Conservation (phyloP, 1,284 basidiomycete species). For the Cryptococcus jaspeensis region DNA sequence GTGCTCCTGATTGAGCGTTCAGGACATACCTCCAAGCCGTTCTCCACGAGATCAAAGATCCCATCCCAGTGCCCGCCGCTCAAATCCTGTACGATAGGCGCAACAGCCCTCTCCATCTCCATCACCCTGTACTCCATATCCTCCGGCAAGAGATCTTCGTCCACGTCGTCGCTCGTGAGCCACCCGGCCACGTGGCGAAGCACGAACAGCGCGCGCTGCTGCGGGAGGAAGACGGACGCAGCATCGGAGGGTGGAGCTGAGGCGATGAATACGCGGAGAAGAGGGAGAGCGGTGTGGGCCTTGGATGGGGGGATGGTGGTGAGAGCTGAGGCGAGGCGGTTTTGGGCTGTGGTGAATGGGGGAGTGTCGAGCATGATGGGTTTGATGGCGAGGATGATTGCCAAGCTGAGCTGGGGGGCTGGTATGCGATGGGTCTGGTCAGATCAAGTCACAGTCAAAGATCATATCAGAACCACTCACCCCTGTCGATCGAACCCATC, state of each 20-base stretch:
- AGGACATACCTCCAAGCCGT: slow-evolving; percentile 70
- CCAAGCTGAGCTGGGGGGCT: slow-evolving; percentile 69
- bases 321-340: slow-evolving; percentile 79
- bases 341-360: slow-evolving; percentile 76
- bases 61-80: slow-evolving; percentile 88
- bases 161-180: slow-evolving; percentile 72
- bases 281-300: slow-evolving; percentile 62
- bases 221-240: slow-evolving; percentile 79
- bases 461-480: slow-evolving; percentile 52
- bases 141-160: slow-evolving; percentile 61
- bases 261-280: slow-evolving; percentile 70
- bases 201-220: slow-evolving; percentile 84
- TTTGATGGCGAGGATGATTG: slow-evolving; percentile 65
- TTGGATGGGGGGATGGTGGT: slow-evolving; percentile 62
- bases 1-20: not conserved
- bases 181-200: slow-evolving; percentile 81
- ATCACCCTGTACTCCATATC: slow-evolving; percentile 76
- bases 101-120: slow-evolving; percentile 70
- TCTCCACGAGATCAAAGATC: slow-evolving; percentile 85
- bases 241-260: slow-evolving; percentile 76
- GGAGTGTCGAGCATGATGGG: slow-evolving; percentile 66
- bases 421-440: not conserved
- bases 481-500: slow-evolving; percentile 61
- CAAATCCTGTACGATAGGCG: slow-evolving; percentile 84
- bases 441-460: not conserved